Conservation (phyloP, 148 eudicot species). For the Dysphania ambrosioides region DNA sequence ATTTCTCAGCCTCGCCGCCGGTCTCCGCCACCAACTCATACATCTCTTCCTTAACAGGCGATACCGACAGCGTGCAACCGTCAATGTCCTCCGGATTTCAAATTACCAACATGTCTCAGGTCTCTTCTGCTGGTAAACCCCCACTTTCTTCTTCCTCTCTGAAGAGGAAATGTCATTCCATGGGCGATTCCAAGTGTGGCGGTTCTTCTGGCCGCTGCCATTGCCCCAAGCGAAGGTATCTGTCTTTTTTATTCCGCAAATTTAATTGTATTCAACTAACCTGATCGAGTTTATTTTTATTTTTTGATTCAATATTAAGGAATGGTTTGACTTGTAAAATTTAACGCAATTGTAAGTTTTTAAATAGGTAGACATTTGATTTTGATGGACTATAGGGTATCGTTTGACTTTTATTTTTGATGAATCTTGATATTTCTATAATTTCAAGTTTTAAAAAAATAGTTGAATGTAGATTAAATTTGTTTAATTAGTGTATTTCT, state of each 20-base stretch:
- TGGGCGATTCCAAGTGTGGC: constrained; percentile 65
- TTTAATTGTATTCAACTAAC: too few species aligned
- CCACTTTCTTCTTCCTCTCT: constrained; percentile 52
- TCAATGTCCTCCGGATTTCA: constrained; percentile 86
- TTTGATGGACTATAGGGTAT: too few species aligned
- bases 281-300: too few species aligned
- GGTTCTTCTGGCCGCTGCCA: constrained; percentile 75
- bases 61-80: constrained; percentile 54
- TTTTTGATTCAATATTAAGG: too few species aligned
- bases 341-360: too few species aligned
- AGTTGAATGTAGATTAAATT: too few species aligned
- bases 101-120: constrained; percentile 66
- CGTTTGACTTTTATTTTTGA: too few species aligned
- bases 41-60: constrained; percentile 73
- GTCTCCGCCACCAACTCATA: constrained; percentile 52
- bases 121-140: constrained; percentile 72
- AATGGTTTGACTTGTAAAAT: too few species aligned
- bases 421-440: too few species aligned
- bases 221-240: constrained; percentile 84
- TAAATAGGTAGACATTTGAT: too few species aligned
- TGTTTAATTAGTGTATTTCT: too few species aligned
- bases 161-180: constrained; percentile 76
- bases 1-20: constrained; percentile 38
- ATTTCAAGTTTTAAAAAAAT: too few species aligned
- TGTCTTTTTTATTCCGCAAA: background rate